These are phyloP conservation scores for Elsinoe ampelina DNA, from an alignment of 2,329 filamentous ascomycete species.

Conservation along the genomic window DNA sequence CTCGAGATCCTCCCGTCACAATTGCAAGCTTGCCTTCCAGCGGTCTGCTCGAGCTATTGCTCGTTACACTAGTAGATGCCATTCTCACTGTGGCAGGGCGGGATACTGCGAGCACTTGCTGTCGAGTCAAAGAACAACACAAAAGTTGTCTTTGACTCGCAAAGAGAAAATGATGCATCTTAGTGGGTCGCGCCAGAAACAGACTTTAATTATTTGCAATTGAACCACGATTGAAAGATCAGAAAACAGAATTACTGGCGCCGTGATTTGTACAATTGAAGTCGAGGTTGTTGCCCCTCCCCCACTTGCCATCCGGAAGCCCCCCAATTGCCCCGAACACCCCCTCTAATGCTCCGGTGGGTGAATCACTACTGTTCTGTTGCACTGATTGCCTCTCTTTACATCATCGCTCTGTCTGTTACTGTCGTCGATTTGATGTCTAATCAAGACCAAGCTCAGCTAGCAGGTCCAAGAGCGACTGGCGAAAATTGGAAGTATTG, in stretches of 20 bases:
- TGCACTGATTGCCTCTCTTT: too few relatives aligned
- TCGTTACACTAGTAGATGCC: constrained; percentile 32
- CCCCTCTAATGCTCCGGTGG: too few relatives aligned
- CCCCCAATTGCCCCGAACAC: not conserved
- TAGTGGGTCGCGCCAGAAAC: not conserved
- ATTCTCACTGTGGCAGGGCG: constrained; percentile 29
- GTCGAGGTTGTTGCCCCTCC: not conserved
- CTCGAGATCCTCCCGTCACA: constrained; percentile 69
- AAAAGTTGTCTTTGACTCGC: not conserved
- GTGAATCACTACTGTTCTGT: too few relatives aligned
- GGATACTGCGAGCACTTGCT: constrained; percentile 27
- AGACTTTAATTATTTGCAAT: too few relatives aligned
- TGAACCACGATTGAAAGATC: too few relatives aligned
- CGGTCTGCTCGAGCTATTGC: constrained; percentile 26
- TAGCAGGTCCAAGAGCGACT: too few relatives aligned
- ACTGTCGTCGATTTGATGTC: too few relatives aligned
- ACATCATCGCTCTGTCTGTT: too few relatives aligned
- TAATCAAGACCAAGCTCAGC: too few relatives aligned
- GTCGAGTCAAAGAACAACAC: not conserved
- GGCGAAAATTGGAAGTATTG: too few relatives aligned
- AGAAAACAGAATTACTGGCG: too few relatives aligned
- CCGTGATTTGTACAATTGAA: not conserved
- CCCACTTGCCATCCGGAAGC: not conserved
- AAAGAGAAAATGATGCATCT: constrained; percentile 2
- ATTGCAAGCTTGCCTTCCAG: constrained; percentile 67